These are phyloP conservation scores for Cylindrotheca fusiformis DNA, from an alignment of 108 stramenopile genomes.

Conservation along the genomic window DNA sequence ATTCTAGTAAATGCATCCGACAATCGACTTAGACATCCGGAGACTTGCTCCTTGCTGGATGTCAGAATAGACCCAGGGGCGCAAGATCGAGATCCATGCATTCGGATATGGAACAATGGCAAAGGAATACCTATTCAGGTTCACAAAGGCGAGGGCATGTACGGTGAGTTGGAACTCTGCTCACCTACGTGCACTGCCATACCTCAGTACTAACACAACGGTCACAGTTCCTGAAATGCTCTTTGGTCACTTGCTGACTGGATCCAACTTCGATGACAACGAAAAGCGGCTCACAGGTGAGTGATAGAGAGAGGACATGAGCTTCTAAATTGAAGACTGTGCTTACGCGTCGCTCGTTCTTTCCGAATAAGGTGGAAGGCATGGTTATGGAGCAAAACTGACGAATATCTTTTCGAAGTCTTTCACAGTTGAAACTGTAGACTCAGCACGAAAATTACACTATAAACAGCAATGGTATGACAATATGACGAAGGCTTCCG, in stretches of 20 bases:
- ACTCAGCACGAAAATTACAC: constrained; percentile 35
- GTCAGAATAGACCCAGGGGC: constrained; percentile 65
- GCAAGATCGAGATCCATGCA: constrained; percentile 37
- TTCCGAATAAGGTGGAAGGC: constrained; percentile 56
- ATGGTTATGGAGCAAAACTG: constrained; percentile 91
- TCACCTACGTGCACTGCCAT: too few relatives aligned
- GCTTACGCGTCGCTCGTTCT: background rate
- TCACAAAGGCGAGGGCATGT: constrained; percentile 77
- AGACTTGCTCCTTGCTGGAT: constrained; percentile 64
- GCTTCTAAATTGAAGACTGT: background rate
- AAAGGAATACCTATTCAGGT: constrained; percentile 82
- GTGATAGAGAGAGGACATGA: background rate
- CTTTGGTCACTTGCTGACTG: constrained; percentile 97
- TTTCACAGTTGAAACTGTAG: constrained; percentile 74
- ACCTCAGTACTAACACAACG: background rate
- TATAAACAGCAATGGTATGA: constrained; percentile 71
- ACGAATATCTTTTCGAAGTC: constrained; percentile 83
- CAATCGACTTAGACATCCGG: constrained; percentile 79
- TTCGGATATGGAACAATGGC: constrained; percentile 85
- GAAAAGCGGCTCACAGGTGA: constrained; percentile 86
- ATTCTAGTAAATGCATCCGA: constrained; percentile 95
- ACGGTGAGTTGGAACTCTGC: constrained; percentile 22
- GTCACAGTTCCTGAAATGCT: constrained; percentile 86
- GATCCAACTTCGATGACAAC: constrained; percentile 96
- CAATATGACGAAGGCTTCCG: constrained; percentile 67